Evolutionary conservation across 192 early-diverging fungal species (phyloP).

Genomic region (Chytriomyces hyalinus): DNA sequence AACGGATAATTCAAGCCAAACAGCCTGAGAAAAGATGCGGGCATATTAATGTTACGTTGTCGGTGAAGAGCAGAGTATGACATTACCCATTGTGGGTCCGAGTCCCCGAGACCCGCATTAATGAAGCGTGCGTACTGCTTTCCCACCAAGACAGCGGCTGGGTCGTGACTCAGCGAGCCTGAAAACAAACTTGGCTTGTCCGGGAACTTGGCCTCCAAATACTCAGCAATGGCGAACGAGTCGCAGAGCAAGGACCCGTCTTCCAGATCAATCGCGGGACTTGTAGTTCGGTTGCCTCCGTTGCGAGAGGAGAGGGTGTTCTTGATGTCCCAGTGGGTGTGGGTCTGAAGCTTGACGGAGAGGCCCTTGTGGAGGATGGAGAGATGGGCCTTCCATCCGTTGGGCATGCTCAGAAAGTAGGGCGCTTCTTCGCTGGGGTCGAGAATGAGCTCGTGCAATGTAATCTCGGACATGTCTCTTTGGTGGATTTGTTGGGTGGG

Average conservation of each 20-base stretch:
- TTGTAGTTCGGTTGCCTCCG: constrained; percentile 9
- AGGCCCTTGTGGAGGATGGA: constrained; percentile 37
- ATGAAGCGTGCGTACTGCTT: constrained; percentile 37
- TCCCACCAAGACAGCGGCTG: constrained; percentile 7
- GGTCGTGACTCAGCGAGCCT: not conserved
- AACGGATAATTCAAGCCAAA: constrained; percentile 38
- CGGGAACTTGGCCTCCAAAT: constrained; percentile 66
- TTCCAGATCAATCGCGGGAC: constrained; percentile 34
- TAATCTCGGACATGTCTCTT: not conserved
- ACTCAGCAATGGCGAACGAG: constrained; percentile 62
- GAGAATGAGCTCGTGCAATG: constrained; percentile 22
- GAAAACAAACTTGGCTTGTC: constrained; percentile 40
- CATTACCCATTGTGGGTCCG: constrained; percentile 35
- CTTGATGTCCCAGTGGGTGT: constrained; percentile 22
- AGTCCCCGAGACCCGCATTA: constrained; percentile 37
- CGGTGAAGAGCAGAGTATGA: too few relatives aligned
- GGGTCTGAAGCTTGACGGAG: constrained; percentile 21
- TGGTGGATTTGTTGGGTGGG: too few relatives aligned
- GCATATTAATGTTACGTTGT: too few relatives aligned
- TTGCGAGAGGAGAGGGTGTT: not conserved
- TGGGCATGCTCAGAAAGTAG: constrained; percentile 19
- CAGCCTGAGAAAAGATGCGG: not conserved
- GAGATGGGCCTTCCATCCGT: constrained; percentile 43
- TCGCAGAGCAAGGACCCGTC: constrained; percentile 44
- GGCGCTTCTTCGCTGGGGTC: not conserved